Evolutionary conservation across 202 grass and related monocot species (phyloP).

Genomic region (Brachypodium distachyon): DNA sequence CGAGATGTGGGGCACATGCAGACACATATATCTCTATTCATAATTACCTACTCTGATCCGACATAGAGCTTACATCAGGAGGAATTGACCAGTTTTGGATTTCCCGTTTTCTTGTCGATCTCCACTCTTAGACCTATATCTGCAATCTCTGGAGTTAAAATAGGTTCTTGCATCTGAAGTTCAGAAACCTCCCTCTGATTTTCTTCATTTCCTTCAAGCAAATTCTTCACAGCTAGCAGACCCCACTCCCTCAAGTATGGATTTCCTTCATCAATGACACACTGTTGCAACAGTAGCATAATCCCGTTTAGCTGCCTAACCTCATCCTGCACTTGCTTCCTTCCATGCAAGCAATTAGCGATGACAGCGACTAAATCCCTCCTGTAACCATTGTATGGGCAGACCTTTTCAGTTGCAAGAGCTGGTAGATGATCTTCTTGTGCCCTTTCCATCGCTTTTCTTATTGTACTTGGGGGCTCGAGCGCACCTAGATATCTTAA

Average conservation of each 20-base stretch:
- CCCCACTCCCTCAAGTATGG: slow-evolving; percentile 91
- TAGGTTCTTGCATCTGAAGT: slow-evolving; percentile 72
- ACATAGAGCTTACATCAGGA: slow-evolving; percentile 46
- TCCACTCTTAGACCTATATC: slow-evolving; percentile 69
- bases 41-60: no score
- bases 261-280: slow-evolving; percentile 84
- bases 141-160: slow-evolving; percentile 65
- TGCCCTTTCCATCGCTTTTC: slow-evolving; percentile 49
- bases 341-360: slow-evolving; percentile 64
- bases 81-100: slow-evolving; percentile 77
- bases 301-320: slow-evolving; percentile 53
- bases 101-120: slow-evolving; percentile 61
- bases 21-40: not conserved
- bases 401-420: slow-evolving; percentile 37
- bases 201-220: slow-evolving; percentile 80
- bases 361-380: slow-evolving; percentile 76
- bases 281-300: slow-evolving; percentile 74
- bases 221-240: slow-evolving; percentile 63
- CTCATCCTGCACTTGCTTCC: slow-evolving; percentile 72
- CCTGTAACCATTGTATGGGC: slow-evolving; percentile 79
- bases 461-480: slow-evolving; percentile 76
- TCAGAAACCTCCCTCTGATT: slow-evolving; percentile 67
- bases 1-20: not conserved
- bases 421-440: slow-evolving; percentile 23
- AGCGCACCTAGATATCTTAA: slow-evolving; percentile 54